These are phyloP conservation scores for Candida khao-thaluensis DNA, from an alignment of 805 yeast genomes.

Conservation along the genomic window DNA sequence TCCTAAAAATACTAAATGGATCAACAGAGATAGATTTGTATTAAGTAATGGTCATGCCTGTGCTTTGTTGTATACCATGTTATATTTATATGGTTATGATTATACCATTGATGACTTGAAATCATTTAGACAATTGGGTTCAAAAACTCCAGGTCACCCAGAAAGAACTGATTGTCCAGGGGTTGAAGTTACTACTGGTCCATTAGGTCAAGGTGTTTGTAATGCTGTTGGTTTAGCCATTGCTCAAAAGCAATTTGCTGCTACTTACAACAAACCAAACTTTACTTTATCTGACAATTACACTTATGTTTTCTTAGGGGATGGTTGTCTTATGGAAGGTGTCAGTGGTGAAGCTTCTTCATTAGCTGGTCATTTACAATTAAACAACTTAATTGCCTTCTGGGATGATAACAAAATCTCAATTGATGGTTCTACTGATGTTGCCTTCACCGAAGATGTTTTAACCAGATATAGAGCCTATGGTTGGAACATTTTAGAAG, in stretches of 20 bases:
- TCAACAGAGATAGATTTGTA: slow-evolving; percentile 93
- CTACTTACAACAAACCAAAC: slow-evolving; percentile 89
- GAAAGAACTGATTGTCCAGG: slow-evolving; percentile 83
- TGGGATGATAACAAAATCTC: slow-evolving; percentile 97
- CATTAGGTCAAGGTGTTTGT: slow-evolving; percentile 96
- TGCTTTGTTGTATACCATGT: slow-evolving; percentile 80
- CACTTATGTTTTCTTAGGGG: slow-evolving; percentile 86
- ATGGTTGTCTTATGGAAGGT: slow-evolving; percentile 99
- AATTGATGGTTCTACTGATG: slow-evolving; percentile 88
- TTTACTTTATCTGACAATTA: slow-evolving; percentile 67
- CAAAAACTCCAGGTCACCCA: slow-evolving; percentile 98
- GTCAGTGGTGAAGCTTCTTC: slow-evolving; percentile 92
- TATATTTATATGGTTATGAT: slow-evolving; percentile 84
- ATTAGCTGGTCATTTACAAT: slow-evolving; percentile 92
- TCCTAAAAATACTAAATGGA: slow-evolving; percentile 90
- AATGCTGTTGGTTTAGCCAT: slow-evolving; percentile 96
- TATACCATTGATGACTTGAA: slow-evolving; percentile 81
- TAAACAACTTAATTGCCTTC: slow-evolving; percentile 89
- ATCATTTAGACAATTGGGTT: slow-evolving; percentile 83
- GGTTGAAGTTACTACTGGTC: slow-evolving; percentile 97
- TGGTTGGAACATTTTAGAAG: slow-evolving; percentile 87
- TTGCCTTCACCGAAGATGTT: slow-evolving; percentile 94
- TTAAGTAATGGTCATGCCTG: slow-evolving; percentile 96
- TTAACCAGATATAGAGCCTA: slow-evolving; percentile 80
- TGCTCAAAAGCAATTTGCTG: slow-evolving; percentile 90